Conservation (phyloP, 306 rosid species). For the Ziziphus jujuba region DNA sequence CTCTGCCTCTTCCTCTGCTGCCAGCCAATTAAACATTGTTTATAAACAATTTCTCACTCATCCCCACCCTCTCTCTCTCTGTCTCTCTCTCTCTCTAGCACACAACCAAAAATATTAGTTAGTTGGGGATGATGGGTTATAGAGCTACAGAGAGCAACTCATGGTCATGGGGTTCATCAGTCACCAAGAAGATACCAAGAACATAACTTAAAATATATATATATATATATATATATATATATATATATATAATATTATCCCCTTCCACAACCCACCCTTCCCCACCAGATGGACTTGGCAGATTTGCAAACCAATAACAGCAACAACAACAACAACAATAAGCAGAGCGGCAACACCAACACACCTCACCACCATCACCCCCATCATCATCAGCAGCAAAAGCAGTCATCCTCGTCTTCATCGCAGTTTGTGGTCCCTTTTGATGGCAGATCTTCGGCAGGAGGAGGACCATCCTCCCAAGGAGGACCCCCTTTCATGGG, state of each 20-base stretch:
- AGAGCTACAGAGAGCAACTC: neutral
- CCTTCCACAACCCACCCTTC: constrained; percentile 23
- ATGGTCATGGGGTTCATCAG: constrained; percentile 22
- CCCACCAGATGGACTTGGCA: constrained; percentile 76
- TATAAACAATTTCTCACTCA: neutral
- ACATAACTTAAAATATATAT: neutral
- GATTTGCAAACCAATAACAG: constrained; percentile 69
- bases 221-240: too few species aligned
- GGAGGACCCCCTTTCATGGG: constrained; percentile 51
- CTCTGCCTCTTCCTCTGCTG: neutral
- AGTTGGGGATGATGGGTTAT: neutral
- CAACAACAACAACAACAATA: constrained; percentile 40
- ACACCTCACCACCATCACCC: constrained; percentile 23
- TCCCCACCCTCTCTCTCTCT: constrained; percentile 26
- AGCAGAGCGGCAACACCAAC: constrained; percentile 13
- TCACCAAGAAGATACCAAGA: constrained; percentile 16
- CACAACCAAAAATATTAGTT: neutral
- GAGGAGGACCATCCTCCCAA: too few species aligned
- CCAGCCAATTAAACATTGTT: too few species aligned
- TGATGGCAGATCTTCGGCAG: constrained; percentile 48
- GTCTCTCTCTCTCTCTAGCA: constrained; percentile 24
- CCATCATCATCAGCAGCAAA: constrained; percentile 30
- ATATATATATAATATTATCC: neutral
- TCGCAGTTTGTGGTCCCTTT: constrained; percentile 59
- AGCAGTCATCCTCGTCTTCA: constrained; percentile 32